Evolutionary conservation across 176 grass and related monocot genomes (phyloP), one percentile per base, ranked within the genome.

Genomic region (Carex kokanica): DNA sequence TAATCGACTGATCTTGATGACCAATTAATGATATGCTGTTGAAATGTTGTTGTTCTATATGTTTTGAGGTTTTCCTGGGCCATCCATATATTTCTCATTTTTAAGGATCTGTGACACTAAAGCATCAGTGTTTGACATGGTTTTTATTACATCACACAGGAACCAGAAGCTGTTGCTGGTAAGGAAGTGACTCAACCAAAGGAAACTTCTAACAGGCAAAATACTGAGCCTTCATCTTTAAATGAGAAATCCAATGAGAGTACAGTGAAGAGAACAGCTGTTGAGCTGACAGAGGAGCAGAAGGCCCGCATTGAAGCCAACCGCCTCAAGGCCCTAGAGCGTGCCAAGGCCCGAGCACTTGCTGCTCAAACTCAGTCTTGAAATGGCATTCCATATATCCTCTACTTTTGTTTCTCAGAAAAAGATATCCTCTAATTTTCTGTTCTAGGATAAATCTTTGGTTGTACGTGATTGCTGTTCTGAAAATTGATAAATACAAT

Each of bases 301-400:
- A 94, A 18, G 79, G 87, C 87, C 0, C 88, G 92, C 61, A 94
- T 94, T 87, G 92, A 88, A 88, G 89, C 90, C 29, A 98, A 94
- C 79, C 74, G 90, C 18, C 67, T 94, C 78, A 98, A 86, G 86
- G 92, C 95, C 21, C 59, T 98, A 69, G 95, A 98, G 78, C 90
- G 87, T 92, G 89, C 87, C 13, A 86, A 88, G 1, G 75, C 90
- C 55, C 86, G 88, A 78, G 84, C 83, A 87, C 86, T 83, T 24
- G 56, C 87, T 45, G 83, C 85, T 17, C 90, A 88, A 81, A n/a
- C 74, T 47, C 54, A 64, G 4, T 54, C 73, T 55, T 77, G 4
- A 77, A 31, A 77, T 31, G 7, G 16, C 17, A 45, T 52, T 43
- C 51, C 12, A 20, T 24, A 36, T 34, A 6, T 84, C 34, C 34